Evolutionary conservation across 177 flowering plant genomes (phyloP).

Genomic region (Vitis hybrid): DNA sequence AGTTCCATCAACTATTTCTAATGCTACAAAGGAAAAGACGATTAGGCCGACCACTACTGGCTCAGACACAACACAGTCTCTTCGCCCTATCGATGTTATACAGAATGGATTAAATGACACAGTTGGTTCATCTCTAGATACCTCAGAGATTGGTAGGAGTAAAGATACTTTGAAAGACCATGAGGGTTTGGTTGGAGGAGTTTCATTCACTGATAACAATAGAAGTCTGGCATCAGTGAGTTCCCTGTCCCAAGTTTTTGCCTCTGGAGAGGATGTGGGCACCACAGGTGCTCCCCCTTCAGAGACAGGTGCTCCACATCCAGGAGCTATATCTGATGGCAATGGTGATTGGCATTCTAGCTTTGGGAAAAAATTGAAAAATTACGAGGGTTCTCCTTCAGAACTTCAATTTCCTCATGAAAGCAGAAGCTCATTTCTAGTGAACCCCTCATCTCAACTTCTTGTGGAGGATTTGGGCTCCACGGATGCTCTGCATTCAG

Average conservation of each 20-base stretch:
- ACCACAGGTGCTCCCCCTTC: no score
- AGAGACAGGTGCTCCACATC: not conserved
- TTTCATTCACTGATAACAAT: not conserved
- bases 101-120: not conserved
- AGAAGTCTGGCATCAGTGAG: not conserved
- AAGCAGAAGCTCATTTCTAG: not conserved
- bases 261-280: not conserved
- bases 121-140: slow-evolving; percentile 6
- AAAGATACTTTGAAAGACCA: slow-evolving; percentile 4
- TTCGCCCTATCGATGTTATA: slow-evolving; percentile 2
- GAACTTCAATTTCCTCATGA: slow-evolving; percentile 9
- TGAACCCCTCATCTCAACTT: not conserved
- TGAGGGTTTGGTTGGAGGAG: not conserved
- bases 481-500: slow-evolving; percentile 1
- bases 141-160: slow-evolving; percentile 6
- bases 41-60: not conserved
- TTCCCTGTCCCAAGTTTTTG: not conserved
- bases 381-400: slow-evolving; percentile 2
- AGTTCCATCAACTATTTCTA: slow-evolving; percentile 1
- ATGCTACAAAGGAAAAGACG: slow-evolving; percentile 8
- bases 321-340: not conserved
- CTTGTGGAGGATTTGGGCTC: not conserved
- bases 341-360: not conserved
- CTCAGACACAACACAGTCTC: not conserved
- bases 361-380: not conserved